Evolutionary conservation across 164 flowering plant species (phyloP).

Genomic region (Magnolia sinica): DNA sequence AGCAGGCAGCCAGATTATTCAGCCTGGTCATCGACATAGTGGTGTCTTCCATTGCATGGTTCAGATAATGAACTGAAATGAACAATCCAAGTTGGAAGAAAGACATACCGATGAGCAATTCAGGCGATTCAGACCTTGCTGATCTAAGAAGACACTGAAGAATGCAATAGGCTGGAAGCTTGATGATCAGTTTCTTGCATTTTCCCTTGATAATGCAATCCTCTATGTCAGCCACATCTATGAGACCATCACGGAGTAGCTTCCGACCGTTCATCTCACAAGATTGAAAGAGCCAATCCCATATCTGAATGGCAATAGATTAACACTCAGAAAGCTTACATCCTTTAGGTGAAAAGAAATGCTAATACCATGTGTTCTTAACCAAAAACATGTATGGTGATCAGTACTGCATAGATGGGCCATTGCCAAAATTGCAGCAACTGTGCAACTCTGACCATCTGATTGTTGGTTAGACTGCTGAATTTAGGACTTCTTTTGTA

Average conservation of each 20-base stretch:
- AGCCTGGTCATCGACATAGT: too few relatives aligned
- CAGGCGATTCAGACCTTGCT: constrained; percentile 63
- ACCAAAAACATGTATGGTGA: too few relatives aligned
- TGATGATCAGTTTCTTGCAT: constrained; percentile 59
- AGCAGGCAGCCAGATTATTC: too few relatives aligned
- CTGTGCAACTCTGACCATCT: too few relatives aligned
- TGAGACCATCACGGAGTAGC: constrained; percentile 63
- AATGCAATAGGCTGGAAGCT: constrained; percentile 81
- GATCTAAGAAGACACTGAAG: constrained; percentile 71
- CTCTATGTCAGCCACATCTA: constrained; percentile 57
- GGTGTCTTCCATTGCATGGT: background rate
- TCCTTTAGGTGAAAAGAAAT: background rate
- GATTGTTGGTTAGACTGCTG: too few relatives aligned
- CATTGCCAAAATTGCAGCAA: too few relatives aligned
- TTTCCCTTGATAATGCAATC: constrained; percentile 66
- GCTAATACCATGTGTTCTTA: background rate
- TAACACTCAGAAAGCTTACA: background rate
- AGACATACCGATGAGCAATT: constrained; percentile 63
- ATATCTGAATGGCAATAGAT: constrained; percentile 40
- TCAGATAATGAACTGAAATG: background rate
- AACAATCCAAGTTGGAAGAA: background rate
- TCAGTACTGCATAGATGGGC: too few relatives aligned
- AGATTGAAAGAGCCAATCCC: constrained; percentile 86
- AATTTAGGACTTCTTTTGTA: too few relatives aligned
- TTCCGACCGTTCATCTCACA: constrained; percentile 71